Evolutionary conservation across 192 early-diverging fungal species (phyloP).

Genomic region (Entomortierella chlamydospora): DNA sequence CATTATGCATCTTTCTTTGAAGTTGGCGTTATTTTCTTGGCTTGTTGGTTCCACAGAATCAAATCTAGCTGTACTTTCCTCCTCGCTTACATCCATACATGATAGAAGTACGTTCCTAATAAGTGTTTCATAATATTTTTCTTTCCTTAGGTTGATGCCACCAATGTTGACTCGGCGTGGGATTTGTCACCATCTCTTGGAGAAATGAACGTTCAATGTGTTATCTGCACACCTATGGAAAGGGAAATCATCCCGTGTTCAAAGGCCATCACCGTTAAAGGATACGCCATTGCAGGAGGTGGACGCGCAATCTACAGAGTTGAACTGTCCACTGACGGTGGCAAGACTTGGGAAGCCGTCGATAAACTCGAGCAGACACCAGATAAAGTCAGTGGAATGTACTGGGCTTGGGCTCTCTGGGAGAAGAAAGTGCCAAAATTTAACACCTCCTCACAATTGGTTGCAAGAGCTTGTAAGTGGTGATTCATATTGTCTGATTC

Average conservation of each 20-base stretch:
- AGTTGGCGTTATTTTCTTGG: background rate
- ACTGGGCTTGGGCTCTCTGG: conserved; percentile 93
- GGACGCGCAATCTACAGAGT: conserved; percentile 84
- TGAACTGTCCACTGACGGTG: conserved; percentile 87
- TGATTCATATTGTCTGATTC: background rate
- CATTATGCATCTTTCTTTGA: no score
- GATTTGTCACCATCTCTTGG: conserved; percentile 62
- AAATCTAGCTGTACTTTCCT: conserved; percentile 12
- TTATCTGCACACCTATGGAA: conserved; percentile 76
- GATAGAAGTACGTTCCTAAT: background rate
- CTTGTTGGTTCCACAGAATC: background rate
- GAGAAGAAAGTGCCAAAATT: conserved; percentile 64
- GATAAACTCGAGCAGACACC: conserved; percentile 63
- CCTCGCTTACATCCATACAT: background rate
- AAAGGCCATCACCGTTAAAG: conserved; percentile 65
- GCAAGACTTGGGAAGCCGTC: conserved; percentile 85
- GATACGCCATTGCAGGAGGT: conserved; percentile 84
- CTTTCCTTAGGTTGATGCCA: conserved; percentile 14
- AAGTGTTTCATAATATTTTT: no score
- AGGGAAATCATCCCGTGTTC: conserved; percentile 53
- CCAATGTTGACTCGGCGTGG: conserved; percentile 64
- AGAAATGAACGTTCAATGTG: conserved; percentile 87
- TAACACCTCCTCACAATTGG: conserved; percentile 65
- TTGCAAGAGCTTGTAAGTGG: conserved; percentile 81
- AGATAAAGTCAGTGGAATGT: conserved; percentile 51